These are phyloP conservation scores for Rubus idaeus DNA, from an alignment of 306 rosid species.

Conservation along the genomic window DNA sequence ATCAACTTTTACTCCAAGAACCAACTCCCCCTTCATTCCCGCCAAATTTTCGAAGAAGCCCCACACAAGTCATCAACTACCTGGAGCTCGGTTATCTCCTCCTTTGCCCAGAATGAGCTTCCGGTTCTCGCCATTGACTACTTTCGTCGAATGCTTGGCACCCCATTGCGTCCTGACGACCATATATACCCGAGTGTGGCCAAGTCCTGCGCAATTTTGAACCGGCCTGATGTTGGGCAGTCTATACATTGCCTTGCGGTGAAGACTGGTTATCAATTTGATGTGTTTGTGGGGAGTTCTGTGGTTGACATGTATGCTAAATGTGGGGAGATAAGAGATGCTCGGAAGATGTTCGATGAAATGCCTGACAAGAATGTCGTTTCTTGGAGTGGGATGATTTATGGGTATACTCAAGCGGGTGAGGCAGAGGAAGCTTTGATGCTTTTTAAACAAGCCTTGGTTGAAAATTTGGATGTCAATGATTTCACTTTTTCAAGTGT, in stretches of 20 bases:
- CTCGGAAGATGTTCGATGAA: constrained; percentile 61
- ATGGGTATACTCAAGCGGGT: constrained; percentile 63
- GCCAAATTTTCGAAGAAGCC: constrained; percentile 46
- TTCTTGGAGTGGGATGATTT: constrained; percentile 87
- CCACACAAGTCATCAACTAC: constrained; percentile 55
- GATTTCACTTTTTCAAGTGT: constrained; percentile 85
- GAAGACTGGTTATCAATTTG: constrained; percentile 50
- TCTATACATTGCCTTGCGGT: constrained; percentile 52
- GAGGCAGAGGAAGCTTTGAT: constrained; percentile 62
- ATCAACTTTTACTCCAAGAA: constrained; percentile 76
- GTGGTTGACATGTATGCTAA: constrained; percentile 70
- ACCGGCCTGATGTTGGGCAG: constrained; percentile 38
- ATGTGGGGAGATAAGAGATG: constrained; percentile 44
- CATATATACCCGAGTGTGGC: constrained; percentile 69
- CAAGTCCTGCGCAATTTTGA: constrained; percentile 62
- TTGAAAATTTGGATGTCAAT: constrained; percentile 49
- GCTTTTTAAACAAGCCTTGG: constrained; percentile 58
- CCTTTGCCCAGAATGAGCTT: constrained; percentile 73
- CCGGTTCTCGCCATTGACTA: constrained; percentile 52
- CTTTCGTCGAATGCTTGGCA: constrained; percentile 64
- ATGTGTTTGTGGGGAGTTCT: constrained; percentile 75
- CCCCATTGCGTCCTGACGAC: constrained; percentile 50
- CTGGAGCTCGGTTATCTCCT: constrained; percentile 79
- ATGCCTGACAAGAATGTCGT: constrained; percentile 78
- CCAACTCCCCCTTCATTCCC: constrained; percentile 53